Conservation (phyloP, 2,329 filamentous ascomycete species). For the Claviceps cyperi region DNA sequence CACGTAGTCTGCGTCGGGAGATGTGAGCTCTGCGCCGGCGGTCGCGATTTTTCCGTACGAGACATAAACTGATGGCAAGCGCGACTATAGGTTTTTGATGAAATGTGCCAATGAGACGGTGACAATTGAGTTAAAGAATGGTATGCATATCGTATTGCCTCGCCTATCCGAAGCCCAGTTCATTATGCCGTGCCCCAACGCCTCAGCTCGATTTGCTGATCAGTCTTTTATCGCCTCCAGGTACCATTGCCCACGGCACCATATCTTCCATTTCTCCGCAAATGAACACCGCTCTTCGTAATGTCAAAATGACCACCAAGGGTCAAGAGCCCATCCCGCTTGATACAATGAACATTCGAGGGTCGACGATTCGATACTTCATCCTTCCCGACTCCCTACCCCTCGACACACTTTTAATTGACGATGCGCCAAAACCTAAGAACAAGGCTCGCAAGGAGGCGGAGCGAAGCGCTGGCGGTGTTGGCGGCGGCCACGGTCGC, state of each 20-base stretch:
- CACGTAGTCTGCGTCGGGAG: neutral
- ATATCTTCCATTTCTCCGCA: conserved; percentile 93
- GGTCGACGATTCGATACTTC: conserved; percentile 89
- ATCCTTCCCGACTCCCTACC: conserved; percentile 93
- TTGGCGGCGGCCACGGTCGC: conserved; percentile 36
- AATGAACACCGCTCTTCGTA: conserved; percentile 95
- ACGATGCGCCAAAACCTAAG: conserved; percentile 96
- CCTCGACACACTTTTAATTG: conserved; percentile 86
- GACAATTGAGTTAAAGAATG: conserved; percentile 97
- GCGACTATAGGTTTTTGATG: conserved; percentile 71
- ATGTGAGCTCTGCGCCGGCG: neutral
- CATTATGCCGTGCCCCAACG: neutral
- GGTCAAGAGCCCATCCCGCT: conserved; percentile 77
- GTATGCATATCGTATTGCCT: conserved; percentile 28
- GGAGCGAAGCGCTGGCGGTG: conserved; percentile 40
- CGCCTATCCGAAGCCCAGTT: neutral
- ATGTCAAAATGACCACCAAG: conserved; percentile 90
- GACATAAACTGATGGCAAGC: conserved; percentile 3
- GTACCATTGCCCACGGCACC: conserved; percentile 91
- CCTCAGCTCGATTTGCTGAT: conserved; percentile 1
- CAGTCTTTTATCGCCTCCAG: conserved; percentile 28
- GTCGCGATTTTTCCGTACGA: conserved; percentile 6
- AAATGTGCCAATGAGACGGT: conserved; percentile 99
- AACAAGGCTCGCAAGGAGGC: conserved; percentile 97
- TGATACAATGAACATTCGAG: conserved; percentile 93